These are phyloP conservation scores for Sphaerosporella brunnea DNA, from an alignment of 495 filamentous ascomycete species.

Conservation along the genomic window DNA sequence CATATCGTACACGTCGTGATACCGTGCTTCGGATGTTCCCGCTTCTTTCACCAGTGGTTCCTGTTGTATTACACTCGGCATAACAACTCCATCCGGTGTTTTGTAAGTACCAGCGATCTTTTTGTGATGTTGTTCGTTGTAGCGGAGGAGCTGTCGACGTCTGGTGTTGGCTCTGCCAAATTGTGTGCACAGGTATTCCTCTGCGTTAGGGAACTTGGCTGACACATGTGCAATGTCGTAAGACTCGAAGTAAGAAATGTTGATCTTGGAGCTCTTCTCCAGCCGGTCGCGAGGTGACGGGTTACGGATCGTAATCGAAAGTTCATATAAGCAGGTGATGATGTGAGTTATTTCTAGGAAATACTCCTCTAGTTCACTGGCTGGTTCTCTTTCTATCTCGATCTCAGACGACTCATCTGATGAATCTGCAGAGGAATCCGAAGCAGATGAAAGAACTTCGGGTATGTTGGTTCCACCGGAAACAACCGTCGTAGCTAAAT, in stretches of 20 bases:
- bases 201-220: background rate
- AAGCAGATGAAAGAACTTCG: constrained; percentile 8
- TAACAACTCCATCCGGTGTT: constrained; percentile 25
- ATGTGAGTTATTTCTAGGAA: constrained; percentile 14
- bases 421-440: constrained; percentile 9
- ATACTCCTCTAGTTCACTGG: constrained; percentile 10
- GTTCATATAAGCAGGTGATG: constrained; percentile 16
- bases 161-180: constrained; percentile 27
- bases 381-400: background rate
- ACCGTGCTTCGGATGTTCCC: too few relatives aligned
- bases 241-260: constrained; percentile 26
- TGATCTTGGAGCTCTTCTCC: constrained; percentile 16
- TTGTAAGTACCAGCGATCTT: constrained; percentile 16
- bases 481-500: constrained; percentile 12
- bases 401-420: background rate
- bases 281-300: constrained; percentile 26
- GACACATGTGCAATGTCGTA: constrained; percentile 25
- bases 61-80: constrained; percentile 7
- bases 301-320: constrained; percentile 14
- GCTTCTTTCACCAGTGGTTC: background rate
- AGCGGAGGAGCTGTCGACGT: constrained; percentile 18
- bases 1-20: too few relatives aligned
- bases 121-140: constrained; percentile 13
- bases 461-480: constrained; percentile 10
- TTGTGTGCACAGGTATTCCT: constrained; percentile 16